Evolutionary conservation across 495 filamentous ascomycete species (phyloP), one percentile per base, ranked within the genome.

Genomic region (Rhypophila decipiens): DNA sequence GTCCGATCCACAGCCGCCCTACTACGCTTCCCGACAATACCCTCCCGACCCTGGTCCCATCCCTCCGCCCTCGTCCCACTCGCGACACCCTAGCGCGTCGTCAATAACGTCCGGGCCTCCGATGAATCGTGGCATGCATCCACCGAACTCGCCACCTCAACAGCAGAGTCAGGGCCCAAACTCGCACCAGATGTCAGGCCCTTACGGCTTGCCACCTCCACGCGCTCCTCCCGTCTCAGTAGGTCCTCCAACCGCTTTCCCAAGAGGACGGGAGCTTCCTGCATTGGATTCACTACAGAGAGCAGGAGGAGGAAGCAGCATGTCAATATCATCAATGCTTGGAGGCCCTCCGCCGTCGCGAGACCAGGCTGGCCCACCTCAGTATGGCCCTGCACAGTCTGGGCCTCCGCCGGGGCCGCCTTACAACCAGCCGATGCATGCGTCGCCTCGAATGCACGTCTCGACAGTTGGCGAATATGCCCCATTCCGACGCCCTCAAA

Each of bases 311-410:
- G 80, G 81, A 12, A 85, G 85, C 65, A 86, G 85, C 71, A 97
- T 98, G 93, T 95, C 93, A 18, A 98, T 98, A 57, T 93, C 88
- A 8, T 87, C 93, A 18, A 88, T 98, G 77, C 79, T 98, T 18
- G 84, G 84, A 38, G 79, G 80, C n/a, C 78, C 84, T 31, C 64
- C 77, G 15, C 58, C 71, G 7, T 51, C 64, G 37, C 71, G 78
- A 42, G 78, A 86, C 51, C 59, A 58, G n/a, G 63, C 65, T 8
- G 61, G 75, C 37, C 63, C 66, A 20, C 64, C 74, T 8, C 75
- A 78, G 24, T 83, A 84, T 51, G 73, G 73, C 39, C 74, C 72
- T 36, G 67, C 69, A 12, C 63, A 71, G 19, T 72, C 80, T 31
- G 75, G 80, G 11, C 66, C 68, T 40, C 73, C 75, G 2, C 52